Conservation (phyloP, 2,329 filamentous ascomycete species). For the Penicillium italicum region DNA sequence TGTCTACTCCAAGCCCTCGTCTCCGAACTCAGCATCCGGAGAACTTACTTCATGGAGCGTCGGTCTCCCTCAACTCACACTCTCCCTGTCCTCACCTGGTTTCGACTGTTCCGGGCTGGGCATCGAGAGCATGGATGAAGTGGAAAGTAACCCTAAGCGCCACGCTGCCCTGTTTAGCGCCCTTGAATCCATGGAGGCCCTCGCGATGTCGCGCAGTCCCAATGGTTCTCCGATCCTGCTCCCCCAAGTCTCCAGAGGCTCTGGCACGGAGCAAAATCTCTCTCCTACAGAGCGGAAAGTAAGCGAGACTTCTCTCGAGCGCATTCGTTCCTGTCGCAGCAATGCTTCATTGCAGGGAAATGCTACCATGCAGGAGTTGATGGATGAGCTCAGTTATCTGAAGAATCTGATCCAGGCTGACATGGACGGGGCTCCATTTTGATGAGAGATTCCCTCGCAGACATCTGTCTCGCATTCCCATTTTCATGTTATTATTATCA, state of each 20-base stretch:
- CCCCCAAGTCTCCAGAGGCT: constrained; percentile 11
- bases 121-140: constrained; percentile 32
- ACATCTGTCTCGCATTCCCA: not conserved
- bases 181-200: constrained; percentile 29
- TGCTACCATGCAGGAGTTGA: constrained; percentile 46
- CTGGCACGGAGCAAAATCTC: not conserved
- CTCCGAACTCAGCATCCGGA: constrained; percentile 26
- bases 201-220: constrained; percentile 26
- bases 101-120: constrained; percentile 32
- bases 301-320: constrained; percentile 6
- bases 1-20: constrained; percentile 29
- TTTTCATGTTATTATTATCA: not conserved
- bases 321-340: constrained; percentile 15
- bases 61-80: constrained; percentile 25
- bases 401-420: constrained; percentile 45
- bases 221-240: constrained; percentile 25
- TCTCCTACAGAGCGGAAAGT: not conserved
- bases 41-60: constrained; percentile 27
- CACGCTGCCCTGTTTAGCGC: constrained; percentile 36
- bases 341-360: constrained; percentile 26
- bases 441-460: not conserved
- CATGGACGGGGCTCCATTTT: constrained; percentile 24
- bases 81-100: constrained; percentile 27
- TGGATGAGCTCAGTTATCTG: constrained; percentile 52
- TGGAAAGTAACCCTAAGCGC: constrained; percentile 37